Conservation (phyloP, 1,139 yeast genomes). For the Taphrina flavorubra region DNA sequence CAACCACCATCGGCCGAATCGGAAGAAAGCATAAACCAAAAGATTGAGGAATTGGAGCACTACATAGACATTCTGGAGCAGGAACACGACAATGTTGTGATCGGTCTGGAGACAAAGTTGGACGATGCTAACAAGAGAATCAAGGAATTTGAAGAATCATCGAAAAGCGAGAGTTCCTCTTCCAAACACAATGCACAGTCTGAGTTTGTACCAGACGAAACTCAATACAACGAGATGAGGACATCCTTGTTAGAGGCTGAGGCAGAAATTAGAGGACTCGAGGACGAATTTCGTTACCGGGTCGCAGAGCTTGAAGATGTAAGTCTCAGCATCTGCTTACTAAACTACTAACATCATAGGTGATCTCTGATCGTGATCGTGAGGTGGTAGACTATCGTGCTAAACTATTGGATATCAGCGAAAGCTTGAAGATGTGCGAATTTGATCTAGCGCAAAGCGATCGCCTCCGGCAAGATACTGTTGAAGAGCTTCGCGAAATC, state of each 20-base stretch:
- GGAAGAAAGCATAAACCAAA: constrained; percentile 1
- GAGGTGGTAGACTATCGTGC: constrained; percentile 17
- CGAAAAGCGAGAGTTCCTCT: neutral
- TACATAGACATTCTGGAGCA: constrained; percentile 21
- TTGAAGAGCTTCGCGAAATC: constrained; percentile 17
- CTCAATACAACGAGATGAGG: constrained; percentile 2
- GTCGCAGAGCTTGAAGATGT: constrained; percentile 5
- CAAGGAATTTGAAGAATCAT: neutral
- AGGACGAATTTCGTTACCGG: constrained; percentile 8
- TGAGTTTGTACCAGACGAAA: neutral
- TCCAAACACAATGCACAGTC: neutral
- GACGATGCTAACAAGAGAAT: neutral
- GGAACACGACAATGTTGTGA: constrained; percentile 8
- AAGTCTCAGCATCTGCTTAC: neutral
- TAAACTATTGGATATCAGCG: constrained; percentile 14
- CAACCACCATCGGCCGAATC: neutral
- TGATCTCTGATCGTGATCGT: neutral
- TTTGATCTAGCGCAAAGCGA: constrained; percentile 19
- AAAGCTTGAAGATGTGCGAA: constrained; percentile 8
- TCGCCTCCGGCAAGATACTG: constrained; percentile 20
- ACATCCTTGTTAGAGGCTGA: constrained; percentile 14
- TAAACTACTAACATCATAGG: constrained; percentile 7
- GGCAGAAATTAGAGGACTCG: constrained; percentile 19
- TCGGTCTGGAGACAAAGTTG: neutral
- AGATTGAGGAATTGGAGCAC: constrained; percentile 15